Evolutionary conservation across 2,329 filamentous ascomycete species (phyloP).

Genomic region (Colletotrichum neosansevieriae): DNA sequence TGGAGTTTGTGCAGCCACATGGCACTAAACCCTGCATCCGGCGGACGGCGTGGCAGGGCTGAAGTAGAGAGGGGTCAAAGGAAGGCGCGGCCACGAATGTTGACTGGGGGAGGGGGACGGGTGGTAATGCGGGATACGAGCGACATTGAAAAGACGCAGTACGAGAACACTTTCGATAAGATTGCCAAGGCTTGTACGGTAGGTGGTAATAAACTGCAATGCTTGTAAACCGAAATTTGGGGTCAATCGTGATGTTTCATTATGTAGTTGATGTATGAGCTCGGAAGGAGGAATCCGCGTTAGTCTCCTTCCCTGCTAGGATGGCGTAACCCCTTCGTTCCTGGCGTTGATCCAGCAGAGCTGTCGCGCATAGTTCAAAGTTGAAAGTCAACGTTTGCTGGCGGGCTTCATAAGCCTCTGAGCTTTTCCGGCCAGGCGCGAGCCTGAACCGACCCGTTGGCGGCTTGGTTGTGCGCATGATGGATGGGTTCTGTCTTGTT

Average conservation of each 20-base stretch:
- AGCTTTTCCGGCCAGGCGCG: background rate
- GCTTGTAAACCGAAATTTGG: no score
- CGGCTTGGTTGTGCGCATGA: background rate
- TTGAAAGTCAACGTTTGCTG: background rate
- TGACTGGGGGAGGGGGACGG: background rate
- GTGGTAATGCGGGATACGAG: background rate
- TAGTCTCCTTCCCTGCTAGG: no score
- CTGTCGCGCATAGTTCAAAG: background rate
- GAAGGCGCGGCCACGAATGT: background rate
- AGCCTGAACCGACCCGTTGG: background rate
- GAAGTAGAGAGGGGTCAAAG: background rate
- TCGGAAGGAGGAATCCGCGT: background rate
- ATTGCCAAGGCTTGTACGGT: background rate
- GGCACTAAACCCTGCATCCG: constrained; percentile 20
- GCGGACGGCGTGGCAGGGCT: constrained; percentile 18
- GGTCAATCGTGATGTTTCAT: no score
- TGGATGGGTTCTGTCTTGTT: background rate
- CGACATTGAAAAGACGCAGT: background rate
- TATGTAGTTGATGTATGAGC: no score
- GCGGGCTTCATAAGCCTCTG: background rate
- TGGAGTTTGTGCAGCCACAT: constrained; percentile 28
- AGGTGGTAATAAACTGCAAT: no score
- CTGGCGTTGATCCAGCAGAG: background rate
- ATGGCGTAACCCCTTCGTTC: background rate
- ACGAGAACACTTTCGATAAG: background rate